Evolutionary conservation across 1,284 basidiomycete species (phyloP).

Genomic region (Sporisorium exsertum): DNA sequence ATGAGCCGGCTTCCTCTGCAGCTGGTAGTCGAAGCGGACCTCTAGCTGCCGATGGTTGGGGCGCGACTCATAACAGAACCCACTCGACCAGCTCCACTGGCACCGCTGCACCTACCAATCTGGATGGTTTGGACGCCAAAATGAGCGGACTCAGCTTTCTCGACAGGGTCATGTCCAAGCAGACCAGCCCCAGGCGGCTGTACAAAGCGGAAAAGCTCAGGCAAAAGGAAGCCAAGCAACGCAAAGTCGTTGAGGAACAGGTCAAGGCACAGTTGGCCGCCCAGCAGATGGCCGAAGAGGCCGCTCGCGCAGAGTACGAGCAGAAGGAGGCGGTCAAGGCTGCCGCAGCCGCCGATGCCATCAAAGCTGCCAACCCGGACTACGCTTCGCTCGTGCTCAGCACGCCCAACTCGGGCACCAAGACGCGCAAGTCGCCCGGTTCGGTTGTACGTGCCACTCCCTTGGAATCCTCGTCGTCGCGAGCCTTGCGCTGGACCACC

Average conservation of each 20-base stretch:
- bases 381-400: slow-evolving; percentile 40
- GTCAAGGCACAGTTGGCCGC: slow-evolving; percentile 33
- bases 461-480: slow-evolving; percentile 21
- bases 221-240: slow-evolving; percentile 36
- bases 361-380: slow-evolving; percentile 43
- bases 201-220: slow-evolving; percentile 59
- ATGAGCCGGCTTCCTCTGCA: slow-evolving; percentile 15
- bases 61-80: slow-evolving; percentile 30
- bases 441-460: slow-evolving; percentile 37
- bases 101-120: slow-evolving; percentile 19
- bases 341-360: slow-evolving; percentile 36
- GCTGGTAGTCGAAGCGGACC: slow-evolving; percentile 19
- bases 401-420: slow-evolving; percentile 32
- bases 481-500: slow-evolving; percentile 45
- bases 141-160: slow-evolving; percentile 63
- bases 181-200: slow-evolving; percentile 60
- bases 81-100: slow-evolving; percentile 34
- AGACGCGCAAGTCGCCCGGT: slow-evolving; percentile 34
- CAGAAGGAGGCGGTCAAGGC: slow-evolving; percentile 42
- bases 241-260: slow-evolving; percentile 26
- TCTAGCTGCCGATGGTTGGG: slow-evolving; percentile 41
- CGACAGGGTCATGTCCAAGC: slow-evolving; percentile 64
- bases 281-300: slow-evolving; percentile 30
- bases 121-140: slow-evolving; percentile 49
- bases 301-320: slow-evolving; percentile 36